These are phyloP conservation scores for Staphylotrichum tortipilum DNA, from an alignment of 495 filamentous ascomycete genomes.

Conservation along the genomic window DNA sequence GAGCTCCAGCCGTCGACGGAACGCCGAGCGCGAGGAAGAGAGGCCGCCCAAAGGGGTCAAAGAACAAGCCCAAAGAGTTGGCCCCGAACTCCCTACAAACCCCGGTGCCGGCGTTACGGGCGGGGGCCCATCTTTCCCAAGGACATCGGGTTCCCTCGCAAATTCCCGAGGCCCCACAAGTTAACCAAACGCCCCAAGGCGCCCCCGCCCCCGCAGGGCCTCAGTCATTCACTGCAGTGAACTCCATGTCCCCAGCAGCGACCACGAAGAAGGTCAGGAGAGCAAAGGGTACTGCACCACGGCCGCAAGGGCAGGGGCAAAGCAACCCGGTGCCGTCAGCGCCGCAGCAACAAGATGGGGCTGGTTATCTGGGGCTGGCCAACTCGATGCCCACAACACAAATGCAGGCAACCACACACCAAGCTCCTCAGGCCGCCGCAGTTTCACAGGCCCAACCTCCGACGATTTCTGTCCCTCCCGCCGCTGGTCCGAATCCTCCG, in stretches of 20 bases:
- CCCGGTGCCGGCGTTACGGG: conserved; percentile 2
- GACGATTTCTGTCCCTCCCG: conserved; percentile 7
- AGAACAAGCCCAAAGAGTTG: conserved; percentile 37
- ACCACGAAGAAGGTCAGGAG: conserved; percentile 5
- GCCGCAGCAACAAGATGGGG: background rate
- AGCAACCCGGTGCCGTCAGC: background rate
- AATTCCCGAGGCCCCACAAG: conserved; percentile 5
- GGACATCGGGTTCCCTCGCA: background rate
- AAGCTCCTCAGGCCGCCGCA: background rate
- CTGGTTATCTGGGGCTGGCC: background rate
- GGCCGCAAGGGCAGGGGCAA: background rate
- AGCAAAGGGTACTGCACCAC: conserved; percentile 4
- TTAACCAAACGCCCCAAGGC: background rate
- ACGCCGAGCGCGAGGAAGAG: conserved; percentile 24
- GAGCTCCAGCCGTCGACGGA: background rate
- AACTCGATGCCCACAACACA: background rate
- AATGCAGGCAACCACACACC: background rate
- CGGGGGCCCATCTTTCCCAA: conserved; percentile 1
- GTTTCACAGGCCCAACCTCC: conserved; percentile 5
- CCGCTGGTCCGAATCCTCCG: conserved; percentile 1
- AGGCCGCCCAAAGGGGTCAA: conserved; percentile 40
- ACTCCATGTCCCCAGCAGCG: conserved; percentile 5
- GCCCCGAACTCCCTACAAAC: conserved; percentile 1
- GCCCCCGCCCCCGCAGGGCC: background rate
- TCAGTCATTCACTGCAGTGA: conserved; percentile 23